Evolutionary conservation across 176 grass and related monocot genomes (phyloP), one percentile per base, ranked within the genome.

Genomic region (Juncus effusus): DNA sequence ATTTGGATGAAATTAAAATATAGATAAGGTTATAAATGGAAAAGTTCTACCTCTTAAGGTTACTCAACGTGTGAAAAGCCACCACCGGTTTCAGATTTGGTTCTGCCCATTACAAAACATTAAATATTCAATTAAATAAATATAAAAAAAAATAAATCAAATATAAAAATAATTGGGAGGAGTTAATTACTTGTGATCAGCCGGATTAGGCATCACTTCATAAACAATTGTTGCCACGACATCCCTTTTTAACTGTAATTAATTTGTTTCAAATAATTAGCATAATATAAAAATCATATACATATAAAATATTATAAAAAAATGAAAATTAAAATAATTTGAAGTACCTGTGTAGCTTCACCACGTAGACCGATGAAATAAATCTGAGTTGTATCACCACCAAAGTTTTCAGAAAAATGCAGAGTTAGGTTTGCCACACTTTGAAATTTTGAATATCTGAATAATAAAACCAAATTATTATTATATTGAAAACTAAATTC

Each of bases 341-440:
- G 15, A 13, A 19, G 41, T 86, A 99, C 94, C 85, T 89, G 85
- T 76, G 88, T 99, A 51, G 94, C 85, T 99, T 99, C 94, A 69
- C 94, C 94, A 63, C 89, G 85, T 67, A 99, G 80, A 19, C 94
- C 94, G 62, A 99, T 89, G 78, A 92, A 99, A 72, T 93, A 99
- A 69, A 99, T 99, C 80, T 81, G 87, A 76, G 83, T 89, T 59
- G 82, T 87, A 73, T 99, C 85, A 51, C 88, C 88, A 69, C 94
- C 88, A 77, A 92, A 93, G 78, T 90, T 93, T n/a, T 82, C 85
- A 89, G 94, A 65, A 78, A 99, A 99, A 93, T 99, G 94, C 52
- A 99, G 78, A 60, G 88, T 99, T 16, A 99, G 69, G 80, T 93
- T 99, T 56, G 74, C 94, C 40, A 99, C 94, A 78, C 94, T 83